These are phyloP conservation scores for Ophiocordyceps camponoti-floridani DNA, from an alignment of 2,329 filamentous ascomycete species.

Conservation along the genomic window DNA sequence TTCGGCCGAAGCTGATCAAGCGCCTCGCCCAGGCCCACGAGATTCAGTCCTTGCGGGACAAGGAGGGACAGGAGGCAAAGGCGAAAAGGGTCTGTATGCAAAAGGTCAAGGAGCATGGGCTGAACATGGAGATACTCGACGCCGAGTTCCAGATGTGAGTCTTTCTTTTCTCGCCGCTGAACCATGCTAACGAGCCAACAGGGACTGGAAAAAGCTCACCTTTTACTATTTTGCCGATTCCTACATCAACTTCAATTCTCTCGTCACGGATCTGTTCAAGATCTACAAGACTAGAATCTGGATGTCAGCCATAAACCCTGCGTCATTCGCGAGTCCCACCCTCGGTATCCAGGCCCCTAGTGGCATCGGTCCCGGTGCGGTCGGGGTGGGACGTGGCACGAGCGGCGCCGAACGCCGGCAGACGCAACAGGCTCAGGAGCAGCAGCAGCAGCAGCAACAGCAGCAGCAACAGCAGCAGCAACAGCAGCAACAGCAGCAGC, in stretches of 20 bases:
- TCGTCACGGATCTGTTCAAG: conserved; percentile 95
- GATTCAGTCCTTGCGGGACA: conserved; percentile 74
- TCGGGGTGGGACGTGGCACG: conserved; percentile 35
- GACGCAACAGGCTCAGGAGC: conserved; percentile 21
- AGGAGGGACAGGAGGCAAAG: conserved; percentile 94
- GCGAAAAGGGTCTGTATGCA: conserved; percentile 93
- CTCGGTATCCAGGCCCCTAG: conserved; percentile 54
- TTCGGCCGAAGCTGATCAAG: conserved; percentile 95
- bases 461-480: not conserved
- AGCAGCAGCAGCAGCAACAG: conserved; percentile 5
- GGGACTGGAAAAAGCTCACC: conserved; percentile 97
- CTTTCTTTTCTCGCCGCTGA: not conserved
- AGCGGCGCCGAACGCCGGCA: conserved; percentile 26
- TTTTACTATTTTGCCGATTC: conserved; percentile 98
- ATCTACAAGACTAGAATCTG: conserved; percentile 98
- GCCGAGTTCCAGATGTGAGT: conserved; percentile 95
- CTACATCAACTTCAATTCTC: conserved; percentile 97
- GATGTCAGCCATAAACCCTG: conserved; percentile 98
- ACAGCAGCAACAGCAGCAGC: not conserved
- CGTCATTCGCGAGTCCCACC: conserved; percentile 72
- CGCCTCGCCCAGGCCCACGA: conserved; percentile 84
- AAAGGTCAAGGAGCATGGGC: conserved; percentile 83
- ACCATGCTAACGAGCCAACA: conserved; percentile 17
- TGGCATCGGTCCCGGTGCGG: conserved; percentile 45
- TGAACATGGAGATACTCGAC: conserved; percentile 97